Base-by-base conservation (phyloP, 192 early-diverging fungal genomes). In the Backusella psychrophila region DNA sequence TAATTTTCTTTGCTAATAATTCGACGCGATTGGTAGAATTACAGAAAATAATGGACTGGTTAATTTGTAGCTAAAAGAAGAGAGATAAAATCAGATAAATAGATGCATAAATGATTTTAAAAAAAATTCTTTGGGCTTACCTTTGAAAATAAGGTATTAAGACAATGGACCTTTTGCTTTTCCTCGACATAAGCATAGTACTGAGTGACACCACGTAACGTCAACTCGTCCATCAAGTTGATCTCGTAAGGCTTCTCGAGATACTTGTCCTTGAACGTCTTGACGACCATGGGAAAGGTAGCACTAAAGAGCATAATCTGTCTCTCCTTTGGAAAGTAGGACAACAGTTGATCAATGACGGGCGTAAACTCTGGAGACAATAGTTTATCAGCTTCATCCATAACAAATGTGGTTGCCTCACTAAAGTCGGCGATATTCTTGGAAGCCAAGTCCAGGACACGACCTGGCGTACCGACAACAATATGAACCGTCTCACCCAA, bases 31-130 rank as follows among this genome's bases (percentile, higher is more conserved):
- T 96, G 53, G 98, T 98, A 1, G 98, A 99, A 85, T 99, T 99
- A 83, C 98, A 99, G 82, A 99, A 99, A 81, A 99, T 99, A 75
- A 99, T 99, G 49, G 97, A 98, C 90, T 99, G 98, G 85, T 99
- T 99, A 90, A 99, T 98, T 93, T 99, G 98, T 26, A 99, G 93
- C 93, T 71, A 26, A 31, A 49, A 36, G 49, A 39, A 31, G 49
- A 71, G 15, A 49, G 8, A 46, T 3, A 2, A 46, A 31, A 71
- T 31, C 26, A 71, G 23, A 71, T 14, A 4, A 15, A 39, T 23
- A 36, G 5, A 36, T 29, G 23, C 21, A 35, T 41, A 44, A 26
- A 17, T 12, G 2, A 14, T 21, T 33, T 33, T 29, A 29, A 29
- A 29, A 53, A 53, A 21, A 33, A 33, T 2, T 33, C n/a, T 21